A percentile compares a stretch with the other conserved stretches of the same genome.
phyloP scores from a whole-genome alignment of 495 filamentous ascomycete species.

The Durotheca rogersii region DNA sequence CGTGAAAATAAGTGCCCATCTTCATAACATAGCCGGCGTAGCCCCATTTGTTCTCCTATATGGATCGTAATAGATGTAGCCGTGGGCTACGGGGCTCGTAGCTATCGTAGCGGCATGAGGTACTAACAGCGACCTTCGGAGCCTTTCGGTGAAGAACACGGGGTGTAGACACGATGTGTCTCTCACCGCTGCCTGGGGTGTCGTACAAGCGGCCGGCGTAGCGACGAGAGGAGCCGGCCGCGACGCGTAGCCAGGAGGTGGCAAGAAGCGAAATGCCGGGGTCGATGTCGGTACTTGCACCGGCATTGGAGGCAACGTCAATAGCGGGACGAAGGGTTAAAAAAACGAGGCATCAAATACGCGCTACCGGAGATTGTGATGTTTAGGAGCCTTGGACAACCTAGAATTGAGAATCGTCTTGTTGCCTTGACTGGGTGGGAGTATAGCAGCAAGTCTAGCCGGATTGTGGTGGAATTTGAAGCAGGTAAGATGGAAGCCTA shows the following conservation, averaged over 20 bases:
- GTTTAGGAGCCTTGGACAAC: too few species aligned
- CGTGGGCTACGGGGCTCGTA: slow-evolving; percentile 51
- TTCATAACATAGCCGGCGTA: slow-evolving; percentile 44
- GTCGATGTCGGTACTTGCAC: slow-evolving; percentile 6
- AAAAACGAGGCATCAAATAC: slow-evolving; percentile 2
- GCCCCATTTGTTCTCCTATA: slow-evolving; percentile 29
- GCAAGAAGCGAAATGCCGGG: slow-evolving; percentile 7
- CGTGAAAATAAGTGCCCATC: not conserved
- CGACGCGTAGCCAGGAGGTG: slow-evolving; percentile 14
- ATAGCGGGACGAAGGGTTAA: not conserved
- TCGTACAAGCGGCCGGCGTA: not conserved
- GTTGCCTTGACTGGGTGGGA: not conserved
- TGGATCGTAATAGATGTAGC: slow-evolving; percentile 54
- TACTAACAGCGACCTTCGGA: slow-evolving; percentile 44
- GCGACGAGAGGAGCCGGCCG: not conserved
- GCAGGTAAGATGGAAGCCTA: too few species aligned
- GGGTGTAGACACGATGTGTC: slow-evolving; percentile 55
- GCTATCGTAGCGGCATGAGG: slow-evolving; percentile 26
- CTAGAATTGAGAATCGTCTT: not conserved
- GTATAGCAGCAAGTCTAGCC: too few species aligned
- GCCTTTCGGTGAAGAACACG: slow-evolving; percentile 59
- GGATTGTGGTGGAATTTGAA: too few species aligned
- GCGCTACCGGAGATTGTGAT: not conserved
- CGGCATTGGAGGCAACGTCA: too few species aligned
- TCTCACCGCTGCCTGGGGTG: slow-evolving; percentile 7